These are phyloP conservation scores for Echinochloa phyllopogon DNA, from an alignment of 176 grass and related monocot species.

Conservation along the genomic window DNA sequence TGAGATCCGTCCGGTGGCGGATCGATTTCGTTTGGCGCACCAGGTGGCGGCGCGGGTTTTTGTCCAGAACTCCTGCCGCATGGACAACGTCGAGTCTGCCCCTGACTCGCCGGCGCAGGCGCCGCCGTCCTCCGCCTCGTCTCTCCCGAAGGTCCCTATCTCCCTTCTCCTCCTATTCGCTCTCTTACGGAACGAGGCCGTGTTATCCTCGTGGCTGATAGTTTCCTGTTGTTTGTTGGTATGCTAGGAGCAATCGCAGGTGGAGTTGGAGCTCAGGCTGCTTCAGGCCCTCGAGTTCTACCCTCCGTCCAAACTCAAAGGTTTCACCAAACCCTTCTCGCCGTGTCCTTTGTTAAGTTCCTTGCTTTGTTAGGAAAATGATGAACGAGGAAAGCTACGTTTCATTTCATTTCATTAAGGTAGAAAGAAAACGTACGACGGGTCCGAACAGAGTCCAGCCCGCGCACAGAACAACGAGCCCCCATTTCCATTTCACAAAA, in stretches of 20 bases:
- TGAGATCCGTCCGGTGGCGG: background rate
- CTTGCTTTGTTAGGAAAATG: background rate
- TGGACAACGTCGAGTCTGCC: conserved; percentile 31
- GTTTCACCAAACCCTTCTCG: background rate
- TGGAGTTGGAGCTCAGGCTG: conserved; percentile 68
- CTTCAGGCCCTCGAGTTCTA: conserved; percentile 69
- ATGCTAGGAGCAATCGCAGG: conserved; percentile 68
- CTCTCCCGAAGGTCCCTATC: conserved; percentile 60
- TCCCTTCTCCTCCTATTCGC: background rate
- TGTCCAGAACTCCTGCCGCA: background rate
- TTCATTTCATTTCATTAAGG: too few relatives aligned
- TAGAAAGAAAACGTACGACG: too few relatives aligned
- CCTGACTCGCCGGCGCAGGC: conserved; percentile 59
- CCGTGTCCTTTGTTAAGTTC: background rate
- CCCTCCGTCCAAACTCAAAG: conserved; percentile 70
- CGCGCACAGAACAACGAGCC: too few relatives aligned
- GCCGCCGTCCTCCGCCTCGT: conserved; percentile 71
- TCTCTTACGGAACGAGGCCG: background rate
- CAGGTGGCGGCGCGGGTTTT: background rate
- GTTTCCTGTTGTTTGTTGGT: background rate
- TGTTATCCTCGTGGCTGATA: background rate
- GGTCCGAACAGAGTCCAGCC: too few relatives aligned
- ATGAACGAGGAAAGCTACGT: background rate
- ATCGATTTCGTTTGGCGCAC: background rate
- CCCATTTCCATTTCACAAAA: too few relatives aligned